Evolutionary conservation across 1,139 yeast species (phyloP), one percentile per base, ranked within the genome.

Genomic region (Pichia sp.): DNA sequence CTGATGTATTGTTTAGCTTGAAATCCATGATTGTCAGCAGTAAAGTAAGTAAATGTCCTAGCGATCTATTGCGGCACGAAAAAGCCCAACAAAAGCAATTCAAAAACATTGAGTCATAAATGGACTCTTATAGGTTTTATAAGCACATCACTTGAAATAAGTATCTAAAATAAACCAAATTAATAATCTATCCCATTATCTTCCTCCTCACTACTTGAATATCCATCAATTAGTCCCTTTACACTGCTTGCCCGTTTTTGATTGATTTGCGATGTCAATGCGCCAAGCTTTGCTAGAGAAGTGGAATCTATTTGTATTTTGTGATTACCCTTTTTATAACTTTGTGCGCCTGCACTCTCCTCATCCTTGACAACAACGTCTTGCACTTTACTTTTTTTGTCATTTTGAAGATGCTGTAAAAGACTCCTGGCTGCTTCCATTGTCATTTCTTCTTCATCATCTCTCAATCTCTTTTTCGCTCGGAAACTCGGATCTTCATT

Each of bases 401-500:
- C 48, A 8, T 51, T 47, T 16, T 60, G 55, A 13, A 64, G 50
- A 30, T 45, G 53, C n/a, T 57, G 54, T 23, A 67, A 48, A 29
- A 68, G 48, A 45, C 59, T 59, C 43, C 54, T 58, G 3, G 70
- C 71, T 1, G 65, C 63, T n/a, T 66, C 64, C 51, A 67, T 49
- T 1, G 70, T 67, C 6, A 53, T 46, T 41, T 57, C 57, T 10
- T 66, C 67, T 31, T 55, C 51, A 41, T 64, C 65, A 32, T 59
- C 60, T 41, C 62, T 57, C 56, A 80, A 81, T 54, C 82, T 72
- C 49, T 72, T 72, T 61, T 79, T 78, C 0, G 93, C 87, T 3
- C 72, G 74, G 0, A 95, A 95, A 64, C 85, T 86, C 0, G 96
- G 95, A 67, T 89, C 97, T 54, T 86, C 93, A 56, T 81, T 84